Conservation (phyloP, 805 yeast genomes). For the Ogataea pignaliae region DNA sequence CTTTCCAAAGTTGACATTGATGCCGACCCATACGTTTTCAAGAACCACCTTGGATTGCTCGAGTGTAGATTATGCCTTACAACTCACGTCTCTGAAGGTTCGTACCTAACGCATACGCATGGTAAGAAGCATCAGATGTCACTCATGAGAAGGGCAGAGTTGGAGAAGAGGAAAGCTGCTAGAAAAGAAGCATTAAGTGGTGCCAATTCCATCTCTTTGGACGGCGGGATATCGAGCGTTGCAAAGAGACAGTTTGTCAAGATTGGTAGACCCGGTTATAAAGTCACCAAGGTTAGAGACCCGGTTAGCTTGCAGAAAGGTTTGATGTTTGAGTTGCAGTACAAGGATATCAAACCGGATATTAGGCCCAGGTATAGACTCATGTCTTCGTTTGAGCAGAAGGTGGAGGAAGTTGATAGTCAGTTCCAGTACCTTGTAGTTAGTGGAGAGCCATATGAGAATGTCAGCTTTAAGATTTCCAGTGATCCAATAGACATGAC, state of each 20-base stretch:
- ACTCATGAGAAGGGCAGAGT: slow-evolving; percentile 56
- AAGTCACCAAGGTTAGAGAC: slow-evolving; percentile 65
- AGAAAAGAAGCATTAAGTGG: slow-evolving; percentile 7
- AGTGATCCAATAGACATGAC: slow-evolving; percentile 42
- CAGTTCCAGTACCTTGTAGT: slow-evolving; percentile 68
- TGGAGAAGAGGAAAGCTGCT: slow-evolving; percentile 23
- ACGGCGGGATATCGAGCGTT: slow-evolving; percentile 30
- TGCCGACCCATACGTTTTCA: slow-evolving; percentile 78
- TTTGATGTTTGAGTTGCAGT: slow-evolving; percentile 55
- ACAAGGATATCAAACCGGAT: slow-evolving; percentile 41
- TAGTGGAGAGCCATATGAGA: slow-evolving; percentile 90
- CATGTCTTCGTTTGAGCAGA: slow-evolving; percentile 73
- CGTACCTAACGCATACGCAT: slow-evolving; percentile 78
- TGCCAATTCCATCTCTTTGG: neutral
- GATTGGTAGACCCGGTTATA: slow-evolving; percentile 72
- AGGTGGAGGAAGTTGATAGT: slow-evolving; percentile 39
- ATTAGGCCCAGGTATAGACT: slow-evolving; percentile 63
- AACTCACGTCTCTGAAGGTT: slow-evolving; percentile 71
- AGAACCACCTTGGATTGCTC: slow-evolving; percentile 75
- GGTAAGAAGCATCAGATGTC: slow-evolving; percentile 81
- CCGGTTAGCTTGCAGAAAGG: slow-evolving; percentile 58
- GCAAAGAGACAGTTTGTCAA: slow-evolving; percentile 47
- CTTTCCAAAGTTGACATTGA: slow-evolving; percentile 46
- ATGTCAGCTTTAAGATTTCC: slow-evolving; percentile 72
- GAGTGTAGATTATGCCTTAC: slow-evolving; percentile 87